Evolutionary conservation across 306 rosid species (phyloP).

Genomic region (Carpinus viminea): DNA sequence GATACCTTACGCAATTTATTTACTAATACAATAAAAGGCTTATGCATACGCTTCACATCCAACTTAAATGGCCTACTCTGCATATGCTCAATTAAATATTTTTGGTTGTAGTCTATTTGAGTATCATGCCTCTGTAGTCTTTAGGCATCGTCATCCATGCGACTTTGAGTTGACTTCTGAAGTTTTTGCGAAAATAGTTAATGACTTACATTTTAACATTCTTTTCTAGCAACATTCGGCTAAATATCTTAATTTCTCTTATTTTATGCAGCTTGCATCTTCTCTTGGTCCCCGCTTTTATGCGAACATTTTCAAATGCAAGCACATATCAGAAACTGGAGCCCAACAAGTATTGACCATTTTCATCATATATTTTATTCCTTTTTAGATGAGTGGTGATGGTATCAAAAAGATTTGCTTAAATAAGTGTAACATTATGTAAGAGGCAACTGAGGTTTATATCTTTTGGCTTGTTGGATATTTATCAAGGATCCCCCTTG

Average conservation of each 20-base stretch:
- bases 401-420: constrained; percentile 16
- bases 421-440: background rate
- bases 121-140: background rate
- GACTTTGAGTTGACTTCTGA: background rate
- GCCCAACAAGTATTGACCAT: constrained; percentile 78
- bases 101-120: background rate
- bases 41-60: background rate
- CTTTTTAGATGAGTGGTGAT: constrained; percentile 6
- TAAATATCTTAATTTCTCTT: constrained; percentile 26
- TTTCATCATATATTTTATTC: constrained; percentile 16
- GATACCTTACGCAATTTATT: background rate
- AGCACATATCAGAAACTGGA: constrained; percentile 99
- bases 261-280: constrained; percentile 81
- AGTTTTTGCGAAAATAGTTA: background rate
- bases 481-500: background rate
- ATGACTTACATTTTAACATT: background rate
- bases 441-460: background rate
- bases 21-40: background rate
- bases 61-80: background rate
- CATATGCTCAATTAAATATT: background rate
- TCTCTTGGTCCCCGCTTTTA: constrained; percentile 96
- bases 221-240: constrained; percentile 7
- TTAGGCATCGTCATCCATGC: background rate
- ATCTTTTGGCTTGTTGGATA: constrained; percentile 13
- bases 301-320: constrained; percentile 94